Evolutionary conservation across 1,139 yeast species (phyloP), one percentile per base, ranked within the genome.

Genomic region (Taphrina populina): DNA sequence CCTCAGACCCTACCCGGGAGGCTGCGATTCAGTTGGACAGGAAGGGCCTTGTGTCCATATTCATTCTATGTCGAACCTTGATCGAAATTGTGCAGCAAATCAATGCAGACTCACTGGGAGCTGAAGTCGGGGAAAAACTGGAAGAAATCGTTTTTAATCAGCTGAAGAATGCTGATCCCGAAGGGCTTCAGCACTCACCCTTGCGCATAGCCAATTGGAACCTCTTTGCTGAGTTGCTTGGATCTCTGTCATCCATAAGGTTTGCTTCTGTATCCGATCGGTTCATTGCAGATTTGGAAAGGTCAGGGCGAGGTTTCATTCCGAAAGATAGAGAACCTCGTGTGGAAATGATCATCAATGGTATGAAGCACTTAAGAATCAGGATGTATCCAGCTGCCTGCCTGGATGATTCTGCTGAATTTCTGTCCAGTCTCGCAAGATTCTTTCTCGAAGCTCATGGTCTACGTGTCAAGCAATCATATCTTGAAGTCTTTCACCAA

Each of bases 111-210:
- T 76, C 79, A 0, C 76, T 84, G 62, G 95, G 90, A 8, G 88
- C 82, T 49, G 95, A 87, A 60, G 73, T 92, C 47, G 86, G 88
- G 23, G 87, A 82, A 55, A 87, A 86, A 65, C 73, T 94, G 24
- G 97, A 92, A 67, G 97, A 92, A 64, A 90, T 90, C 58, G 95
- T 92, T 30, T 94, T 88, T 71, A 84, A 88, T 17, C 97, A 94
- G 68, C 73, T 94, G 58, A 81, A 86, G 63, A 81, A 90, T 0
- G 88, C 95, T 0, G 97, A 92, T 65, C 95, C 96, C 0, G 74
- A 76, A 35, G 66, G 78, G 11, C 76, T 84, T 13, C 73, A 81
- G 1, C 77, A 83, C 3, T 83, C 92, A 33, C 73, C 83, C 26
- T 84, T 88, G 2, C 78, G 95, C 58, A 81, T 94, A 1, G 90